These are phyloP conservation scores for Trametes pubescens DNA, from an alignment of 1,284 basidiomycete species.

Conservation along the genomic window DNA sequence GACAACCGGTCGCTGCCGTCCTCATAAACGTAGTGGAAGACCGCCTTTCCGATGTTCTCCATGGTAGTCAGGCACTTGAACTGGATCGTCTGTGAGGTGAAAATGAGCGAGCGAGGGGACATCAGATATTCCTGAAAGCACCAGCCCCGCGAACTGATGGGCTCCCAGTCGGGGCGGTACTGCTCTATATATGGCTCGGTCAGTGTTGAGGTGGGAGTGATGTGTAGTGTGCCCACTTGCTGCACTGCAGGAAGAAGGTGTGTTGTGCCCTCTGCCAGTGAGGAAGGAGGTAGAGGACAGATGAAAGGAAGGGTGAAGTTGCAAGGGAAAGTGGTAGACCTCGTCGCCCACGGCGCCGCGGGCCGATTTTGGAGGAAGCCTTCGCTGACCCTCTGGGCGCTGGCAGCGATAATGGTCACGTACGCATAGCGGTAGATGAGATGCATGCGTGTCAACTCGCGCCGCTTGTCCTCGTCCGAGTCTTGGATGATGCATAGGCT, in stretches of 20 bases:
- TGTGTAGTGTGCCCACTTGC: too few species aligned
- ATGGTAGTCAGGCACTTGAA: constrained; percentile 22
- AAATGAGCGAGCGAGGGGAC: constrained; percentile 12
- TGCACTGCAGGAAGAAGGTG: too few species aligned
- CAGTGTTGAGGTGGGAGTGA: too few species aligned
- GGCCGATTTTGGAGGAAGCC: constrained; percentile 11
- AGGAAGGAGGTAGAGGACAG: not conserved
- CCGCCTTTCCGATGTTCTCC: constrained; percentile 22
- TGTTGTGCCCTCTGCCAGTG: too few species aligned
- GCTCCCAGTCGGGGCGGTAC: not conserved
- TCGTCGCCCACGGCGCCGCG: too few species aligned
- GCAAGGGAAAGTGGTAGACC: too few species aligned
- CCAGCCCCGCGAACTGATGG: constrained; percentile 24
- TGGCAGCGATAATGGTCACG: constrained; percentile 12
- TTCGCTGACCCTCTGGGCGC: not conserved
- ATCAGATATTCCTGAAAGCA: constrained; percentile 26
- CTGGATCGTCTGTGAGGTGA: constrained; percentile 23
- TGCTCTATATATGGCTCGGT: too few species aligned
- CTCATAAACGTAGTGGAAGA: too few species aligned
- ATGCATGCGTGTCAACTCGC: constrained; percentile 9
- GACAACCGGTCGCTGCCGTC: too few species aligned
- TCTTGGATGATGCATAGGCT: constrained; percentile 18
- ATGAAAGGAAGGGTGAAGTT: not conserved
- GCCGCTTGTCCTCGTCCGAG: constrained; percentile 6
- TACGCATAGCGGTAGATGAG: constrained; percentile 9